A percentile compares a stretch with the other conserved stretches of the same genome.
These are phyloP conservation scores for Leccinellum rugosiceps DNA, from an alignment of 768 basidiomycete genomes.

Conservation along the genomic window DNA sequence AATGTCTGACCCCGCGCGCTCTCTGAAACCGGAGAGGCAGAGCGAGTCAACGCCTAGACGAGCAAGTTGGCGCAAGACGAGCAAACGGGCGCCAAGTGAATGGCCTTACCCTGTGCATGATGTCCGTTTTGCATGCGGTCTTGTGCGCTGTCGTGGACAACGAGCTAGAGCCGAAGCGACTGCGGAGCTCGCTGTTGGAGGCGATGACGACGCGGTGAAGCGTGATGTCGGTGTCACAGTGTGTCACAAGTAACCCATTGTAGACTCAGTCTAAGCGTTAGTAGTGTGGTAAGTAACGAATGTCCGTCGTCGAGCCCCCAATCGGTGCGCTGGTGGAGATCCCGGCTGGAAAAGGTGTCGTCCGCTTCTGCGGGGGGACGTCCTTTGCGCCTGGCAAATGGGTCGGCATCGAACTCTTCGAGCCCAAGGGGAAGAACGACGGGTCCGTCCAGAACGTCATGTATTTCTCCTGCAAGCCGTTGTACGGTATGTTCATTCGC, in stretches of 20 bases:
- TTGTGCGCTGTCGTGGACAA: neutral
- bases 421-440: conserved; percentile 91
- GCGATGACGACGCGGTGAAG: conserved; percentile 5
- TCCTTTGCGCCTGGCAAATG: conserved; percentile 87
- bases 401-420: conserved; percentile 88
- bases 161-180: conserved; percentile 1
- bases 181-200: conserved; percentile 6
- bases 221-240: conserved; percentile 11
- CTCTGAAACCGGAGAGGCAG: conserved; percentile 15
- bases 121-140: conserved; percentile 32
- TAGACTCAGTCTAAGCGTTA: too few species aligned
- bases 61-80: conserved; percentile 4
- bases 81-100: neutral
- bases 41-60: conserved; percentile 18
- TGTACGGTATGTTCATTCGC: conserved; percentile 86
- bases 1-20: conserved; percentile 28
- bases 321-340: conserved; percentile 79
- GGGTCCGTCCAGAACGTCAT: conserved; percentile 73
- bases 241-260: neutral
- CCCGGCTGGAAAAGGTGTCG: conserved; percentile 75
- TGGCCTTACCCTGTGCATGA: conserved; percentile 19
- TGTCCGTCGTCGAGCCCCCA: conserved; percentile 38
- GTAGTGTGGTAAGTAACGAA: too few species aligned
- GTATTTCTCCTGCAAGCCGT: conserved; percentile 79
- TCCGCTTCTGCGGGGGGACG: conserved; percentile 83